Evolutionary conservation across 148 eudicot species (phyloP), one percentile per base, ranked within the genome.

Genomic region (Diospyros lotus): DNA sequence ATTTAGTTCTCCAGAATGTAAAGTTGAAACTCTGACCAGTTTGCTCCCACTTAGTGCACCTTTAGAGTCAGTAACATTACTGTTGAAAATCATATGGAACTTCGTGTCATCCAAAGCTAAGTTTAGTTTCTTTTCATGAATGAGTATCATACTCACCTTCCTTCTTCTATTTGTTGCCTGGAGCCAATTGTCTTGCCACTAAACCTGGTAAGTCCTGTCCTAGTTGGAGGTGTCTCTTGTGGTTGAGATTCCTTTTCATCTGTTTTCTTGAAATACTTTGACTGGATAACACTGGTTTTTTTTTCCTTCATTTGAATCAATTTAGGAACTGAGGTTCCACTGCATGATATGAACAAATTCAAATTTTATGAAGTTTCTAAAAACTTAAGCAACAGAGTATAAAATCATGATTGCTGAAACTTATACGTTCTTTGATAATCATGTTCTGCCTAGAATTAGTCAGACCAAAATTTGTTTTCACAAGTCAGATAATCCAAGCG

Each of bases 241-340:
- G 51, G 14, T 66, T 18, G 77, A 66, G 81, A 80, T 71, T 79
- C 77, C 54, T 60, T 76, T 76, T 77, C 86, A 76, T 68, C 75
- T 79, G 77, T 50, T 77, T 53, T 73, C 69, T 62, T 77, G 65
- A 82, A 84, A 78, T 52, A 74, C 71, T 76, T 87, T 46, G 86
- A 85, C 80, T 74, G 64, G 48, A 64, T 71, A 39, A 66, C 64
- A 64, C 58, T 69, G 64, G 77, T 73, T 60, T 63, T 80, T 73
- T 74, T 81, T 80, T 77, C 66, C 71, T 73, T 75, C 55, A 55
- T 69, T 72, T 72, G 41, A 38, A 39, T 63, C 75, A 75, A 56
- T 56, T 79, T 78, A 71, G 62, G 82, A 76, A 52, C 74, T 62
- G 75, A 76, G 66, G 79, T 65, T 71, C 77, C 81, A 73, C 93